Evolutionary conservation across 2,329 filamentous ascomycete genomes (phyloP), one percentile per base, ranked within the genome.

Genomic region (Xylariales sp.): DNA sequence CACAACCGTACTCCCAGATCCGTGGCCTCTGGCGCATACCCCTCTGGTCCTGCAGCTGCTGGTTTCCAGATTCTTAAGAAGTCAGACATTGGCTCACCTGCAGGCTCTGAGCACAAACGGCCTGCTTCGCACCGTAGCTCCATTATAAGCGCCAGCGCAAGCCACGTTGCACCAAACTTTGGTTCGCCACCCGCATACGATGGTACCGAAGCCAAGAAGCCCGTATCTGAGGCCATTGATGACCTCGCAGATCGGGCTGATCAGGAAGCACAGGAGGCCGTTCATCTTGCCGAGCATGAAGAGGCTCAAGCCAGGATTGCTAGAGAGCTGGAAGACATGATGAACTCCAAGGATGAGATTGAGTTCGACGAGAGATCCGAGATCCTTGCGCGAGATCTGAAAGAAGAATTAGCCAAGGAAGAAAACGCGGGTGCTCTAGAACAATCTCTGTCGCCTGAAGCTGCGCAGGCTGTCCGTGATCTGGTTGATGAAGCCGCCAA

Each of bases 211-310:
- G 58, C 63, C 37, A 78, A 70, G 47, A 83, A 88, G 59, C 84
- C 81, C 34, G 84, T 93, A 20, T 72, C 83, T 15, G 78, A 87
- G 40, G 81, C 84, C 18, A 69, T 89, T 28, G 75, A 70, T 47
- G 81, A 80, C 29, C 67, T 89, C 46, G 84, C 82, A 29, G 59
- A 59, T 34, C 63, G 66, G 48, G 71, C 61, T 15, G 65, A 75
- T 43, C 59, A 62, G 6, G 70, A 74, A 52, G 81, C 84, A 3
- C 78, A 81, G 50, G 76, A 85, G 53, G 81, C 83, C 31, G 62
- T 88, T 40, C 76, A 74, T 33, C 66, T 74, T 38, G 72, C 70
- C 20, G 69, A 76, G 52, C 60, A 71, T 20, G 66, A 73, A 44
- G 63, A 71, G 47, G 62, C 58, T 45, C 67, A 70, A 49, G 63